Evolutionary conservation across 2,329 filamentous ascomycete species (phyloP).

Genomic region (Kalmusia sp.): DNA sequence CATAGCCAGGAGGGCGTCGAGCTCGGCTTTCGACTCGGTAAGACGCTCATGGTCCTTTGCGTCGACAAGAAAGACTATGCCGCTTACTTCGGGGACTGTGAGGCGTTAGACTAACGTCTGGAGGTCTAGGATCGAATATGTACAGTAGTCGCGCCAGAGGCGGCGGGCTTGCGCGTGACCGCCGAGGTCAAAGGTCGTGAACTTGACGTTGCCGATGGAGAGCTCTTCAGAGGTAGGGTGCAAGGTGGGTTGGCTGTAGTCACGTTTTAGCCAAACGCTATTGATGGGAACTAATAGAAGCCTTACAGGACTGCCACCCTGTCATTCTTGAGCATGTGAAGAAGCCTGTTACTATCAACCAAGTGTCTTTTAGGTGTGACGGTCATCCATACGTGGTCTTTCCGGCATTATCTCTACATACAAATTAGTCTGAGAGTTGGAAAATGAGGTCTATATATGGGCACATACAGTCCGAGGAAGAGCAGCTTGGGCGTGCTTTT

Average conservation of each 20-base stretch:
- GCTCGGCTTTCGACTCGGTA: constrained; percentile 92
- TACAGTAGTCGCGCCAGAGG: constrained; percentile 50
- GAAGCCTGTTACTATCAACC: constrained; percentile 53
- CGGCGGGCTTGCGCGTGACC: constrained; percentile 49
- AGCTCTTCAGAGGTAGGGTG: constrained; percentile 70
- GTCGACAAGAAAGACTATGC: constrained; percentile 97
- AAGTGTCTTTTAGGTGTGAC: background rate
- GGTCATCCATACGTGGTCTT: constrained; percentile 82
- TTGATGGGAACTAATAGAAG: background rate
- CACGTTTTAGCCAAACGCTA: constrained; percentile 9
- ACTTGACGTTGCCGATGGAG: constrained; percentile 68
- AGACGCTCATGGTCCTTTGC: constrained; percentile 97
- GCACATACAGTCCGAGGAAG: constrained; percentile 74
- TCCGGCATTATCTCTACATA: constrained; percentile 91
- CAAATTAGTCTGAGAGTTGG: constrained; percentile 53
- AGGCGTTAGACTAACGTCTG: constrained; percentile 10
- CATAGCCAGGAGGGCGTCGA: constrained; percentile 92
- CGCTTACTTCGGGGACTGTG: constrained; percentile 54
- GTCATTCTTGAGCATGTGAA: constrained; percentile 93
- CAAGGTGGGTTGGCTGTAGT: constrained; percentile 34
- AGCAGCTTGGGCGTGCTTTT: constrained; percentile 67
- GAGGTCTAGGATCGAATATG: background rate
- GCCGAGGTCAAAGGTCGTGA: constrained; percentile 84
- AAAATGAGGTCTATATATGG: background rate
- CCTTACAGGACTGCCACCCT: constrained; percentile 86